phyloP scores from a whole-genome alignment of 1,284 basidiomycete genomes.

The Chondrostereum purpureum region DNA sequence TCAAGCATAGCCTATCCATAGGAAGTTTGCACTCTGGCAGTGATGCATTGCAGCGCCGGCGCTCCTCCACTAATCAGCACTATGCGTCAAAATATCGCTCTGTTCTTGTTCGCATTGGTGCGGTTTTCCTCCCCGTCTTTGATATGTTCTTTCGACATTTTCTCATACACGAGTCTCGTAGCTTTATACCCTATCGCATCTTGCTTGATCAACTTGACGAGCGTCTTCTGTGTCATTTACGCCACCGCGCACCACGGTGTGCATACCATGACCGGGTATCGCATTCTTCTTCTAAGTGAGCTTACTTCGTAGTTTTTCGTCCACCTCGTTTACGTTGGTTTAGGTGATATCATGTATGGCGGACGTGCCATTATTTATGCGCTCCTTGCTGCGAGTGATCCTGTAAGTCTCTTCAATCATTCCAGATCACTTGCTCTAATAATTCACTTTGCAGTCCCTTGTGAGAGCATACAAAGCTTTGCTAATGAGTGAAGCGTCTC shows the following conservation, averaged over 20 bases:
- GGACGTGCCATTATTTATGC: slow-evolving; percentile 17
- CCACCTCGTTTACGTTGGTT: not conserved
- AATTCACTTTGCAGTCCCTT: not conserved
- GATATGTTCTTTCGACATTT: not conserved
- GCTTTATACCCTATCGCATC: slow-evolving; percentile 20
- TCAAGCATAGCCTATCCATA: no score
- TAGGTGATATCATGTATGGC: slow-evolving; percentile 16
- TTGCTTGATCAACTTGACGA: slow-evolving; percentile 15
- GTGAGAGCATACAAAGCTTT: not conserved
- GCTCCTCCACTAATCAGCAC: not conserved
- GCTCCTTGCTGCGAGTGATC: slow-evolving; percentile 16
- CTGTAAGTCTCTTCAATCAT: slow-evolving; percentile 11
- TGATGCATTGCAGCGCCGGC: not conserved
- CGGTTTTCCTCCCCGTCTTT: not conserved
- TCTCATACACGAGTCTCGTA: slow-evolving; percentile 4
- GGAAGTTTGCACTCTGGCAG: no score
- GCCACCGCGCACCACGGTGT: slow-evolving; percentile 7
- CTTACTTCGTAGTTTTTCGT: not conserved
- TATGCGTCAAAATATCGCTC: slow-evolving; percentile 10
- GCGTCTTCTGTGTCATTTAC: slow-evolving; percentile 15
- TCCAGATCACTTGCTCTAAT: not conserved
- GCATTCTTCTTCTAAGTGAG: not conserved
- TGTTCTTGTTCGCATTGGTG: slow-evolving; percentile 18
- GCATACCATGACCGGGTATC: not conserved
- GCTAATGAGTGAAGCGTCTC: no score